phyloP scores from a whole-genome alignment of 1,284 basidiomycete genomes.

The Leccinum solheimii region DNA sequence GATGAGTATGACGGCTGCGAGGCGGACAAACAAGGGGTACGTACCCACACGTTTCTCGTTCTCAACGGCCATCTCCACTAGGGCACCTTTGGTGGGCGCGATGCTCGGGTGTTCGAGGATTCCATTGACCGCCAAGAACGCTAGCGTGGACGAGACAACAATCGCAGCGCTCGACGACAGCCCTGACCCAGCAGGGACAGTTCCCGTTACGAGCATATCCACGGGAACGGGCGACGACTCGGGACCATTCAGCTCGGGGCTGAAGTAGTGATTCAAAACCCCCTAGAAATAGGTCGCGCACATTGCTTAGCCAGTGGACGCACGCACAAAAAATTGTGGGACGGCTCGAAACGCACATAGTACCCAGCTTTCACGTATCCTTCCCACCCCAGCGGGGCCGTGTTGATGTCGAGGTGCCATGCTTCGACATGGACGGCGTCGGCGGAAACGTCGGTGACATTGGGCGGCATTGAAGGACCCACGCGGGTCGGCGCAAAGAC shows the following conservation, averaged over 20 bases:
- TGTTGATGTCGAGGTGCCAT: constrained; percentile 77
- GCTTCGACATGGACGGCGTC: constrained; percentile 46
- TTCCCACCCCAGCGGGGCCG: constrained; percentile 74
- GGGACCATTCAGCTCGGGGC: constrained; percentile 24
- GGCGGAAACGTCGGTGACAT: constrained; percentile 30
- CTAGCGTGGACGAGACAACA: constrained; percentile 80
- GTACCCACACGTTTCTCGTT: constrained; percentile 81
- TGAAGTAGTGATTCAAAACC: constrained; percentile 68
- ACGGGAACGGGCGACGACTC: constrained; percentile 50
- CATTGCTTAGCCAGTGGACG: background rate
- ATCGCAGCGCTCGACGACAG: constrained; percentile 84
- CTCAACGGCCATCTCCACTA: constrained; percentile 77
- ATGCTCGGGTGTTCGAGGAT: constrained; percentile 45
- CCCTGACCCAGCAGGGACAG: constrained; percentile 80
- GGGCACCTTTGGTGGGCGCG: constrained; percentile 57
- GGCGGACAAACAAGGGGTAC: constrained; percentile 13
- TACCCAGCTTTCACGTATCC: constrained; percentile 86
- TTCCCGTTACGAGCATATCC: constrained; percentile 73
- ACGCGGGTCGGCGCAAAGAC: constrained; percentile 52
- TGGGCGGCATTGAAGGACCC: constrained; percentile 20
- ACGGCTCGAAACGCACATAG: constrained; percentile 46
- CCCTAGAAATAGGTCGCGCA: constrained; percentile 48
- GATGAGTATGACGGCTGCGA: constrained; percentile 5
- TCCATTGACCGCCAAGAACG: constrained; percentile 74
- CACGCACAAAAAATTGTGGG: background rate